Evolutionary conservation across 2,329 filamentous ascomycete genomes (phyloP).

Genomic region (Ophiostoma sp.): DNA sequence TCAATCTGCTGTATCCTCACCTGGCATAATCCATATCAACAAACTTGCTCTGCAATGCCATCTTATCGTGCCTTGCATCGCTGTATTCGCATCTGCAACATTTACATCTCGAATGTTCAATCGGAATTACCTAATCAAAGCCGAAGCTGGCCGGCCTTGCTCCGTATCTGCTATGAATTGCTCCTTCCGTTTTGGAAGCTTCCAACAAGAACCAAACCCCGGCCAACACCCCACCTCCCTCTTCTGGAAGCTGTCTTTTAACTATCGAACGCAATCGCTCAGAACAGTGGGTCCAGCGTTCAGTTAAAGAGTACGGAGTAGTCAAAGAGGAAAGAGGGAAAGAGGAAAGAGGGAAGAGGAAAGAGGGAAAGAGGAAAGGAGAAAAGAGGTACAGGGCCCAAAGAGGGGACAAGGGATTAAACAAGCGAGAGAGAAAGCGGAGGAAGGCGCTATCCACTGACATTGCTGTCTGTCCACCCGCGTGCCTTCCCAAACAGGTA

Average conservation of each 20-base stretch:
- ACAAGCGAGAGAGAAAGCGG: slow-evolving; percentile 1
- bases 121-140: neutral
- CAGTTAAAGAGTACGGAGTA: neutral
- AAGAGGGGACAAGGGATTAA: neutral
- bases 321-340: neutral
- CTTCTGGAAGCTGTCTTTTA: slow-evolving; percentile 15
- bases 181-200: slow-evolving; percentile 8
- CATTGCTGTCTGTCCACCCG: slow-evolving; percentile 11
- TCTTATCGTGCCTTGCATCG: neutral
- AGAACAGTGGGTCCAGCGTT: neutral
- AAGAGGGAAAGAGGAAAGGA: neutral
- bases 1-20: neutral
- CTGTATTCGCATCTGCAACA: neutral
- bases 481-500: slow-evolving; percentile 8
- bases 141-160: slow-evolving; percentile 4
- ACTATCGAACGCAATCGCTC: neutral
- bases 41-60: neutral
- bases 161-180: neutral
- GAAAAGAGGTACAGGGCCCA: neutral
- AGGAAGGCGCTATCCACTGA: slow-evolving; percentile 8
- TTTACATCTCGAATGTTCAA: neutral
- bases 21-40: neutral
- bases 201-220: neutral
- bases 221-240: slow-evolving; percentile 16
- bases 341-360: neutral